Evolutionary conservation across 129 eudicot genomes (phyloP).

Genomic region (Pulicaria dysenterica): DNA sequence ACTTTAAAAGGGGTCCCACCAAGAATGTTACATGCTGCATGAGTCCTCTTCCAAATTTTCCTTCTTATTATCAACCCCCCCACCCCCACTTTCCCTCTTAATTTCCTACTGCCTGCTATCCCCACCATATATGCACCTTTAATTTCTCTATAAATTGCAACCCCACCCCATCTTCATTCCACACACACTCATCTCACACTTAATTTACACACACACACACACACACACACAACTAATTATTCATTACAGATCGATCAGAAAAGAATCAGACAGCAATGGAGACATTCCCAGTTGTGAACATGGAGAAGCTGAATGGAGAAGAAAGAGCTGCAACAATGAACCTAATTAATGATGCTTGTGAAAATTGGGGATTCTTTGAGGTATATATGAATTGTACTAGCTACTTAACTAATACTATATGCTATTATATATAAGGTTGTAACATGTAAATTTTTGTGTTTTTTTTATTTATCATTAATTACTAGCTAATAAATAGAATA

Average conservation of each 20-base stretch:
- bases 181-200: background rate
- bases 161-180: conserved; percentile 20
- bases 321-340: conserved; percentile 78
- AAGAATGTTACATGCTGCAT: conserved; percentile 27
- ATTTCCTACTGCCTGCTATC: conserved; percentile 10
- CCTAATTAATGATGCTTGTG: conserved; percentile 81
- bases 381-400: too few species aligned
- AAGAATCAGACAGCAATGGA: conserved; percentile 39
- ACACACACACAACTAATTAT: conserved; percentile 21
- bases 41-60: conserved; percentile 27
- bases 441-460: background rate
- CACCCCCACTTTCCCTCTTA: background rate
- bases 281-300: conserved; percentile 70
- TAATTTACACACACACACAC: background rate
- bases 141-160: conserved; percentile 59
- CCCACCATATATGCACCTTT: conserved; percentile 27
- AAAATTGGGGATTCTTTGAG: conserved; percentile 99
- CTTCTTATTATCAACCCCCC: conserved; percentile 14
- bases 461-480: background rate
- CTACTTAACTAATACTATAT: too few species aligned
- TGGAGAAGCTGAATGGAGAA: conserved; percentile 87
- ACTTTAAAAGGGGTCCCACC: conserved; percentile 31
- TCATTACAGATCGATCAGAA: background rate
- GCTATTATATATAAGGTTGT: too few species aligned
- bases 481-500: background rate